Conservation (phyloP, 2,329 filamentous ascomycete genomes). For the Lachnellula willkommii region DNA sequence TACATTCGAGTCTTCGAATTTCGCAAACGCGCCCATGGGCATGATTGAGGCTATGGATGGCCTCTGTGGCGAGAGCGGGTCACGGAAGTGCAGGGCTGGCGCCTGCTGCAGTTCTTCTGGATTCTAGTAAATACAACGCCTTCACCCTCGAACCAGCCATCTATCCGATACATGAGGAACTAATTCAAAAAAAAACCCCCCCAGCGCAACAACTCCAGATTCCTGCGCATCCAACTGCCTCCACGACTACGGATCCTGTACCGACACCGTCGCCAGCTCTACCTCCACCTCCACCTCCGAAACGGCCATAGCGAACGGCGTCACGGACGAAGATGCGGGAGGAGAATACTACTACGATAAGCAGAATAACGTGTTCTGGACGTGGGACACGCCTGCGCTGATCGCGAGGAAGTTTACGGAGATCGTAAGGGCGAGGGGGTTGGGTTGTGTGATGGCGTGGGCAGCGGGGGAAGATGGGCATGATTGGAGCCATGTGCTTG, state of each 20-base stretch:
- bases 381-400: conserved; percentile 59
- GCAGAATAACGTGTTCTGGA: conserved; percentile 59
- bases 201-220: conserved; percentile 3
- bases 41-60: conserved; percentile 15
- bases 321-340: conserved; percentile 33
- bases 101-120: conserved; percentile 14
- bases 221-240: conserved; percentile 12
- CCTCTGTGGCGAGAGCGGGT: conserved; percentile 9
- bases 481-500: conserved; percentile 38
- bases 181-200: background rate
- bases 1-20: conserved; percentile 13
- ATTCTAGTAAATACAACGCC: conserved; percentile 1
- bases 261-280: too few species aligned
- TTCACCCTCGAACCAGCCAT: background rate
- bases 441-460: conserved; percentile 71
- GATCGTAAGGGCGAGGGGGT: conserved; percentile 47
- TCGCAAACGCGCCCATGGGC: conserved; percentile 4
- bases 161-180: background rate
- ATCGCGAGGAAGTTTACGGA: conserved; percentile 56
- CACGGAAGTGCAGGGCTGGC: conserved; percentile 5
- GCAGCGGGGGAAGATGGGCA: conserved; percentile 60
- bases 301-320: conserved; percentile 2
- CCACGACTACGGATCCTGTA: conserved; percentile 9
- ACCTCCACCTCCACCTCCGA: background rate
- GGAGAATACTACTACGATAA: conserved; percentile 65